Evolutionary conservation across 371 early-diverging fungal genomes (phyloP), one percentile per base, ranked within the genome.

Genomic region (Actinomucor elegans): DNA sequence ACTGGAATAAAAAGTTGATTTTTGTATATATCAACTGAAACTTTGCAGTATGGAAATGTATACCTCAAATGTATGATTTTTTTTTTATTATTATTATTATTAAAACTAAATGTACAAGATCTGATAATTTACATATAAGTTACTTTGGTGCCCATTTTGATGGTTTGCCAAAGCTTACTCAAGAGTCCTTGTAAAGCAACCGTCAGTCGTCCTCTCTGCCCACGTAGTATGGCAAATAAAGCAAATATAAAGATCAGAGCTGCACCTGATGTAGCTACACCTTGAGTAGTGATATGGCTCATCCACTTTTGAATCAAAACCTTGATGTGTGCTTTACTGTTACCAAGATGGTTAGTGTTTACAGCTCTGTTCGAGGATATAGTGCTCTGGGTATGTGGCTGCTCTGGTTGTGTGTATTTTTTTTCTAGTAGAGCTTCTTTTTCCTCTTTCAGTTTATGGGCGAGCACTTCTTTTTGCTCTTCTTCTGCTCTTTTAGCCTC

Each of bases 111-210:
- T 37, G 37, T 37, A 15, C 36, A 46, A 21, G 12, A 29, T 29
- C 9, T 5, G 12, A 31, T 3, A 4, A 20, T 47, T 69, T 57
- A 75, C 57, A 75, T 56, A 41, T 75, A 72, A 26, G 76, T 75
- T 0, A 75, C 73, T 44, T 69, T 71, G 20, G 76, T 75, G 5
- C 76, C 76, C 75, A 74, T 74, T 36, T 64, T 59, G 18, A 71
- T 35, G 0, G 75, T 75, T 34, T 67, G 72, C 72, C 69, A 71
- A 35, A 75, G 9, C 28, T 75, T 75, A 12, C 32, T 52, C 18
- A 71, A 43, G 6, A 59, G 23, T 2, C 27, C 38, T 44, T 63
- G 67, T 4, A 67, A 28, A 5, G 65, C 64, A 10, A 47, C 48
- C 11, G 67, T 50, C 12, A 70, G 34, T 26, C 53, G 59, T 0